Conservation (phyloP, 2,329 filamentous ascomycete genomes). For the Fusarium sp. region DNA sequence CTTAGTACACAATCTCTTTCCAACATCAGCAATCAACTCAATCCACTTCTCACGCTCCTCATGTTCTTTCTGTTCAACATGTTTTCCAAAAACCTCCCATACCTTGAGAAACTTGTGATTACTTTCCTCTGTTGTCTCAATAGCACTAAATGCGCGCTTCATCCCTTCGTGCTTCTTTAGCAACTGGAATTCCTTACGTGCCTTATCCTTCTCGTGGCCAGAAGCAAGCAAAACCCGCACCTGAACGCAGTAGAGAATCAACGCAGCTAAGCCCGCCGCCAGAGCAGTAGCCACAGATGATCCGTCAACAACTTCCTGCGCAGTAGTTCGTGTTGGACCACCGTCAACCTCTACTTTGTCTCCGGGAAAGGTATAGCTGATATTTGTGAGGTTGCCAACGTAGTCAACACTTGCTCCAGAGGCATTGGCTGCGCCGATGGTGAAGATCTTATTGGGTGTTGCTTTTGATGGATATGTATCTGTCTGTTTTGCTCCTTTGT, state of each 20-base stretch:
- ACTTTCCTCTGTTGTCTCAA: constrained; percentile 40
- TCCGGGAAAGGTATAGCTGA: constrained; percentile 52
- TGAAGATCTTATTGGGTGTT: constrained; percentile 40
- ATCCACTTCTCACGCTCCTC: constrained; percentile 29
- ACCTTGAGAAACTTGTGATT: constrained; percentile 47
- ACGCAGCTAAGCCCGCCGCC: constrained; percentile 49
- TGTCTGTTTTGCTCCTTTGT: constrained; percentile 39
- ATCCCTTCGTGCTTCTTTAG: constrained; percentile 38
- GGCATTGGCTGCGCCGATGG: constrained; percentile 47
- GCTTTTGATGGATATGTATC: constrained; percentile 25
- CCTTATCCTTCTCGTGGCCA: constrained; percentile 27
- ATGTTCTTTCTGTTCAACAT: constrained; percentile 34
- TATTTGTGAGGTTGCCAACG: constrained; percentile 21
- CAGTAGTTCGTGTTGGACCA: not conserved
- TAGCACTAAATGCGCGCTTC: constrained; percentile 35
- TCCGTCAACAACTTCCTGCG: constrained; percentile 18
- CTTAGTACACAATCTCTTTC: not conserved
- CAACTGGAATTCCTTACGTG: constrained; percentile 16
- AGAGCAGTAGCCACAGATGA: constrained; percentile 52
- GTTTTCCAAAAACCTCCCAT: constrained; percentile 46
- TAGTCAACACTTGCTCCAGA: constrained; percentile 29
- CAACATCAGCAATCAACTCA: constrained; percentile 21
- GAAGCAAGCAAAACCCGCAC: constrained; percentile 29
- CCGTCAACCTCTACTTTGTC: constrained; percentile 40
- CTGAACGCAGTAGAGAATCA: constrained; percentile 49